A percentile compares a stretch with the other conserved stretches of the same genome.
These are phyloP conservation scores for Breynia disticha DNA, from an alignment of 441 rosid genomes.

Conservation along the genomic window DNA sequence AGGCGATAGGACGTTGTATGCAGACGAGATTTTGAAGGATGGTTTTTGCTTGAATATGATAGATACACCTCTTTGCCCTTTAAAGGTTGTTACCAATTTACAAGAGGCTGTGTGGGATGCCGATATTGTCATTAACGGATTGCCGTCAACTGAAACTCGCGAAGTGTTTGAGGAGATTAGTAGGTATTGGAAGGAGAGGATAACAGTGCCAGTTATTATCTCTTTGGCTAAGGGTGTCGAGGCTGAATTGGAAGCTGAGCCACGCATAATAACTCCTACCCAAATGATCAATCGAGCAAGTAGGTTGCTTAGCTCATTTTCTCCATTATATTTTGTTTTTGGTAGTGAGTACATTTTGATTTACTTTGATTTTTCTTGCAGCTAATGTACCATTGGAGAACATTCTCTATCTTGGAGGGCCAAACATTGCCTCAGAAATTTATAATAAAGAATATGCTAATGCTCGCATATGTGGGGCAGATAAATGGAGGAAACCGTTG, in stretches of 20 bases:
- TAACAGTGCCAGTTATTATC: constrained; percentile 60
- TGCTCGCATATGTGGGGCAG: constrained; percentile 96
- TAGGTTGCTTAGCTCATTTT: constrained; percentile 19
- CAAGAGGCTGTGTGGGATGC: constrained; percentile 99
- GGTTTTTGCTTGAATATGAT: constrained; percentile 98
- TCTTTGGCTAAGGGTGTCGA: constrained; percentile 92
- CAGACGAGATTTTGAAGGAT: constrained; percentile 93
- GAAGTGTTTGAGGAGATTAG: constrained; percentile 87
- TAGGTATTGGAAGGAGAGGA: constrained; percentile 82
- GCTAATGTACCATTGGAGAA: constrained; percentile 77
- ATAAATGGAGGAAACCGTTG: constrained; percentile 84
- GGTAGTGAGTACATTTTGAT: not conserved
- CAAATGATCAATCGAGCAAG: constrained; percentile 90
- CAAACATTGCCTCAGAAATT: constrained; percentile 93
- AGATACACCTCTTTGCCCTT: constrained; percentile 84
- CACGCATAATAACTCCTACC: constrained; percentile 87
- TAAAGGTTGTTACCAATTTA: constrained; percentile 88
- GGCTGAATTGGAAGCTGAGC: constrained; percentile 70
- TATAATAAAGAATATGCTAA: constrained; percentile 92
- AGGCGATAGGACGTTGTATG: constrained; percentile 76
- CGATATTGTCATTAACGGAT: constrained; percentile 83
- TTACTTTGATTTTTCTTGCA: constrained; percentile 17
- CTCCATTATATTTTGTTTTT: not conserved
- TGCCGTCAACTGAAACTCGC: constrained; percentile 84
- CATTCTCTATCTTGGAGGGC: constrained; percentile 93